Conservation (phyloP, 371 early-diverging fungal species). For the Pancytospora philotis region DNA sequence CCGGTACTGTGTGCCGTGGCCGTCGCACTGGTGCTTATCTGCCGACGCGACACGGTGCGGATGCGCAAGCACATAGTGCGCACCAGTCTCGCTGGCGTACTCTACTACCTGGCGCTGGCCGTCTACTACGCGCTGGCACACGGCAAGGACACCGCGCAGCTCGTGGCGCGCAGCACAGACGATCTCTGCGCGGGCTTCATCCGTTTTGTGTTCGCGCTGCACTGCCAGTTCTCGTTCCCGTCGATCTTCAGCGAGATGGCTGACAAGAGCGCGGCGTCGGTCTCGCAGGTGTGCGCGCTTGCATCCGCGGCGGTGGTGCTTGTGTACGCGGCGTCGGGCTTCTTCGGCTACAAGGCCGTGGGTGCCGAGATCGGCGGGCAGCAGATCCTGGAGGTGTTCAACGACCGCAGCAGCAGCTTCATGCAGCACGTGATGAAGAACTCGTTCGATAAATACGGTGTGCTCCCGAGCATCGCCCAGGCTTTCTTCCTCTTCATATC, state of each 20-base stretch:
- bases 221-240: constrained; percentile 7
- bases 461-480: neutral
- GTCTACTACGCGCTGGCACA: neutral
- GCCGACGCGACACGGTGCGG: too few species aligned
- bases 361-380: neutral
- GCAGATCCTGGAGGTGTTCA: neutral
- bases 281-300: neutral
- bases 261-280: neutral
- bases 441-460: neutral
- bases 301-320: neutral
- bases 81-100: neutral
- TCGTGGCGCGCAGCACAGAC: too few species aligned
- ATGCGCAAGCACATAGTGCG: neutral
- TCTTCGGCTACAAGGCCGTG: neutral
- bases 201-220: constrained; percentile 16
- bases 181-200: too few species aligned
- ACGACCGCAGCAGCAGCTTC: neutral
- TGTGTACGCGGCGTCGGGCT: neutral
- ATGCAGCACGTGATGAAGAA: neutral
- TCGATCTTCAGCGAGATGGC: constrained; percentile 9
- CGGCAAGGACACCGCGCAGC: too few species aligned
- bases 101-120: neutral
- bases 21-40: neutral
- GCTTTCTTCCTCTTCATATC: constrained; percentile 4
- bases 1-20: neutral